Conservation (phyloP, 176 grass and related monocot species). For the Phragmites australis region DNA sequence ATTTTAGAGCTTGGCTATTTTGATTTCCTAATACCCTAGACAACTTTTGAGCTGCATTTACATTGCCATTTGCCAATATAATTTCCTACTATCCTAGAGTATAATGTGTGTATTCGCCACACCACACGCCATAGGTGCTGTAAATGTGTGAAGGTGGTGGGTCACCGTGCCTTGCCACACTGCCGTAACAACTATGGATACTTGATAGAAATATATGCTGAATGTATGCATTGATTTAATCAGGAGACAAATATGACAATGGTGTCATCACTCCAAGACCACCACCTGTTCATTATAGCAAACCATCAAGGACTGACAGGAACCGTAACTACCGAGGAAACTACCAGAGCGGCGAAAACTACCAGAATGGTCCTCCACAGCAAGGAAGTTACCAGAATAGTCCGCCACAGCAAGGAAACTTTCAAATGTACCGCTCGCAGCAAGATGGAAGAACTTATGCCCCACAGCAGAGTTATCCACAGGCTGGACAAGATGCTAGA, state of each 20-base stretch:
- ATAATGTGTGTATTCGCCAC: too few relatives aligned
- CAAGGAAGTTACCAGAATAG: conserved; percentile 50
- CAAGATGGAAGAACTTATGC: conserved; percentile 59
- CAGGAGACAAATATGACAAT: conserved; percentile 95
- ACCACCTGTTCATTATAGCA: conserved; percentile 76
- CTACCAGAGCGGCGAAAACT: conserved; percentile 51
- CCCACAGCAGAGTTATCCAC: conserved; percentile 49
- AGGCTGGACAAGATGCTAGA: conserved; percentile 50
- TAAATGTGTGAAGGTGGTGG: too few relatives aligned
- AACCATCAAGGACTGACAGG: conserved; percentile 55
- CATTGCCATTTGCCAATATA: too few relatives aligned
- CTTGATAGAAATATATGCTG: not conserved
- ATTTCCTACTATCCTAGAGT: too few relatives aligned
- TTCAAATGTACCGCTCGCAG: conserved; percentile 39
- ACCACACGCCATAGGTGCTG: too few relatives aligned
- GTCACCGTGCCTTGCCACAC: too few relatives aligned
- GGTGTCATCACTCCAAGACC: conserved; percentile 79
- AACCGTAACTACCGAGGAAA: conserved; percentile 55
- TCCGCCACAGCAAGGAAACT: conserved; percentile 50
- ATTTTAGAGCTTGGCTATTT: too few relatives aligned
- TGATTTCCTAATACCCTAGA: too few relatives aligned
- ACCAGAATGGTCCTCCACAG: conserved; percentile 45
- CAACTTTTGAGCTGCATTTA: too few relatives aligned
- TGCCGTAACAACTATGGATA: too few relatives aligned
- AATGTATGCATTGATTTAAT: conserved; percentile 33